Conservation (phyloP, 73 alveolate species). For the Halteria grandinella region DNA sequence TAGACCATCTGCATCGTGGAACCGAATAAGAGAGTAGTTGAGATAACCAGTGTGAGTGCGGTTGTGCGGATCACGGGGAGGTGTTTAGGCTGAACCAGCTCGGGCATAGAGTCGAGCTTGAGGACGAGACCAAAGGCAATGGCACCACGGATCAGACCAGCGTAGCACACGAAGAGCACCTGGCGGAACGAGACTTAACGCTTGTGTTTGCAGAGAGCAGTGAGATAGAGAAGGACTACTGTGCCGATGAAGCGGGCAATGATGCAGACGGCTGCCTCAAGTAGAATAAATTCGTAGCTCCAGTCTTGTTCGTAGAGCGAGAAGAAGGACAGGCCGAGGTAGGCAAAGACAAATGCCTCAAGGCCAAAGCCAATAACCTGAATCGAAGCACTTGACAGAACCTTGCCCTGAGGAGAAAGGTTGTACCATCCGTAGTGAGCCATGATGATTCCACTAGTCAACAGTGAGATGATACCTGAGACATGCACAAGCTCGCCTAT, state of each 20-base stretch:
- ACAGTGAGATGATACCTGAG: conserved; percentile 71
- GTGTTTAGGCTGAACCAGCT: conserved; percentile 46
- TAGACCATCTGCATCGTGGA: conserved; percentile 1
- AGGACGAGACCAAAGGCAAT: conserved; percentile 84
- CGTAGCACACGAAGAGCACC: conserved; percentile 27
- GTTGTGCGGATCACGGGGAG: conserved; percentile 28
- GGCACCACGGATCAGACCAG: conserved; percentile 85
- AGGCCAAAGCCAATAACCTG: conserved; percentile 76
- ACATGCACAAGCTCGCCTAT: conserved; percentile 60
- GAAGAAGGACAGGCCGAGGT: conserved; percentile 79
- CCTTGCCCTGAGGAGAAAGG: conserved; percentile 72
- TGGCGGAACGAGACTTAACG: conserved; percentile 14
- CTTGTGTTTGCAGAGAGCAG: conserved; percentile 30
- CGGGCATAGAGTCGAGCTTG: conserved; percentile 63
- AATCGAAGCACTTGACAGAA: conserved; percentile 59
- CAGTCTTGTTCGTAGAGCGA: conserved; percentile 55
- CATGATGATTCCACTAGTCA: conserved; percentile 75
- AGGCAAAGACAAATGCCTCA: conserved; percentile 81
- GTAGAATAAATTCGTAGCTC: conserved; percentile 34
- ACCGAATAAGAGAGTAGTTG: conserved; percentile 39
- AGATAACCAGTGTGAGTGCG: conserved; percentile 29
- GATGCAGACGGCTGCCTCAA: conserved; percentile 15
- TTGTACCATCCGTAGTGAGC: conserved; percentile 84
- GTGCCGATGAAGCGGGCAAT: conserved; percentile 56
- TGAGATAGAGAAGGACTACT: conserved; percentile 20